Conservation (phyloP, 2,329 filamentous ascomycete species). For the Paraconiothyrium brasiliense region DNA sequence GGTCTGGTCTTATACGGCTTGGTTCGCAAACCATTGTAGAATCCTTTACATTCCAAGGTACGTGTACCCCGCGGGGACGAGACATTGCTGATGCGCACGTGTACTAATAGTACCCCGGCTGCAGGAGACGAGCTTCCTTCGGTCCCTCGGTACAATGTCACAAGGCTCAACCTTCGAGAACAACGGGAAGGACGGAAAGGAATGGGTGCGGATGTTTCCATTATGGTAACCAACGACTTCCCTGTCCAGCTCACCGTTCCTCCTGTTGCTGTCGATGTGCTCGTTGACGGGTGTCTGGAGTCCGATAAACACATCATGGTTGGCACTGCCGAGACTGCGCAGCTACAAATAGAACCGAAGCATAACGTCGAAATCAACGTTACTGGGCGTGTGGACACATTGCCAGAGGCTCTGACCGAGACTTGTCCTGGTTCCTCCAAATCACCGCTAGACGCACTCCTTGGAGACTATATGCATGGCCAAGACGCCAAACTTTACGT, state of each 20-base stretch:
- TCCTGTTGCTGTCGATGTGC: conserved; percentile 81
- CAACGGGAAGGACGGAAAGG: conserved; percentile 66
- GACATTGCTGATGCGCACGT: conserved; percentile 60
- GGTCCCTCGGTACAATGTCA: conserved; percentile 84
- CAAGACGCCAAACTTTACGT: conserved; percentile 82
- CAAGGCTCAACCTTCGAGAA: conserved; percentile 81
- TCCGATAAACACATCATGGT: conserved; percentile 79
- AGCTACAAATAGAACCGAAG: conserved; percentile 73
- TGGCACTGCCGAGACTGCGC: conserved; percentile 76
- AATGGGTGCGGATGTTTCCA: conserved; percentile 81
- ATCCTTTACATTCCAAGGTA: conserved; percentile 83
- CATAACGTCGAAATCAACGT: conserved; percentile 74
- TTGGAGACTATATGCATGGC: conserved; percentile 84
- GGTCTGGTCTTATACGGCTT: conserved; percentile 80
- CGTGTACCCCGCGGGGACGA: conserved; percentile 56
- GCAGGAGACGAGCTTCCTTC: conserved; percentile 71
- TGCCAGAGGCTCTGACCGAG: conserved; percentile 77
- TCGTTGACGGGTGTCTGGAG: conserved; percentile 81
- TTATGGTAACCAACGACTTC: conserved; percentile 78
- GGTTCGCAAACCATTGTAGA: conserved; percentile 80
- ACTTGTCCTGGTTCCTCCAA: conserved; percentile 78
- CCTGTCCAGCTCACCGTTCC: conserved; percentile 81
- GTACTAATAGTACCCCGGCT: conserved; percentile 23
- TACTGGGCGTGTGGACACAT: conserved; percentile 73
- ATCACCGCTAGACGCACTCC: conserved; percentile 84